These are phyloP conservation scores for Pythium pyrilobum DNA, from an alignment of 352 stramenopile genomes.

Conservation along the genomic window DNA sequence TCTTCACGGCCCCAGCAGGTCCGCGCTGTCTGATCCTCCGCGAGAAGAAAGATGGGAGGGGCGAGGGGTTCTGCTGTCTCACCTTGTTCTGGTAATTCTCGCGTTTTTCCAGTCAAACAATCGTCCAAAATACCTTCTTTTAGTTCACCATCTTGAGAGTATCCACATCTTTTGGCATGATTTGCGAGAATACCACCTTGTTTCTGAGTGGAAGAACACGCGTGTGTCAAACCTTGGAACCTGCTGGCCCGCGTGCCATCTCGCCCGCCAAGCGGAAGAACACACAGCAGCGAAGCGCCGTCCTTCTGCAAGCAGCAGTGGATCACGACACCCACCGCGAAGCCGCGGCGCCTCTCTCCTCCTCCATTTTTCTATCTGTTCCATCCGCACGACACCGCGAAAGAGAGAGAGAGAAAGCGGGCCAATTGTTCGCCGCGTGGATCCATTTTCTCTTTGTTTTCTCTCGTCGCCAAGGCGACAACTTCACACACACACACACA, in stretches of 20 bases:
- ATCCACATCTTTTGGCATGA: too few relatives aligned
- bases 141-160: too few relatives aligned
- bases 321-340: too few relatives aligned
- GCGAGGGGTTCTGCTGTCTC: constrained; percentile 23
- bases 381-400: too few relatives aligned
- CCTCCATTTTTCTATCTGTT: background rate
- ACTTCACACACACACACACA: background rate
- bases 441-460: background rate
- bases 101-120: background rate
- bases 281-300: constrained; percentile 9
- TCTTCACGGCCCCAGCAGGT: constrained; percentile 10
- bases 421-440: constrained; percentile 2
- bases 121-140: too few relatives aligned
- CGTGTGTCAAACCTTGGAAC: constrained; percentile 13
- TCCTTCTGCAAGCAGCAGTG: too few relatives aligned
- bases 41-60: too few relatives aligned
- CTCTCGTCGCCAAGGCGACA: background rate
- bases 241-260: constrained; percentile 3
- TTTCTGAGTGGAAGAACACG: constrained; percentile 5
- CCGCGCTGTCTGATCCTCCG: too few relatives aligned
- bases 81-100: background rate
- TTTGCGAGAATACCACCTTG: constrained; percentile 12
- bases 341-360: background rate
- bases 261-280: constrained; percentile 21
- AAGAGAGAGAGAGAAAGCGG: too few relatives aligned